These are phyloP conservation scores for Trebouxia sp. DNA, from an alignment of 139 green algal genomes.

Conservation along the genomic window DNA sequence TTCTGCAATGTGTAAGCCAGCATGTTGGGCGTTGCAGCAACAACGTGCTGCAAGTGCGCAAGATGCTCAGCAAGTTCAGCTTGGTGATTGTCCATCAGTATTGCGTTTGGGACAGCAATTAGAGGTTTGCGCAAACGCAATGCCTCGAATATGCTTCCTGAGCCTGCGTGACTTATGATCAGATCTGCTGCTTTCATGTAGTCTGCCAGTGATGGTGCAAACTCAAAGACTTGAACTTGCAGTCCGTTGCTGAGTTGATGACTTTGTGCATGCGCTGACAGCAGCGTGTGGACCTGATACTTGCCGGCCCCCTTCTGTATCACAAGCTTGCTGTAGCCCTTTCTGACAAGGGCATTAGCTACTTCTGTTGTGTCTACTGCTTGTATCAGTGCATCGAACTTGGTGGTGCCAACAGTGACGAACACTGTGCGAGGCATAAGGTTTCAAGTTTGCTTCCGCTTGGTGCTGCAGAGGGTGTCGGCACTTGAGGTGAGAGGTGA, in stretches of 20 bases:
- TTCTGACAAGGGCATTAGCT: conserved; percentile 36
- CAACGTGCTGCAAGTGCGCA: conserved; percentile 50
- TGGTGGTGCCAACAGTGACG: conserved; percentile 86
- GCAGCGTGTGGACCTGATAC: conserved; percentile 48
- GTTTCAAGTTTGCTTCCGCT: no score
- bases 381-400: conserved; percentile 77
- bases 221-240: conserved; percentile 71
- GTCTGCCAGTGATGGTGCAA: conserved; percentile 57
- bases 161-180: conserved; percentile 83
- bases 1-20: conserved; percentile 48
- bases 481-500: no score
- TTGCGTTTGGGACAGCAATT: conserved; percentile 80
- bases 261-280: conserved; percentile 41
- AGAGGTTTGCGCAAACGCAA: conserved; percentile 59
- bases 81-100: conserved; percentile 90
- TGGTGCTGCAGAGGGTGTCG: no score
- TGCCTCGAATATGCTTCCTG: conserved; percentile 85
- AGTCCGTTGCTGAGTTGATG: conserved; percentile 44
- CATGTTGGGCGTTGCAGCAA: conserved; percentile 45
- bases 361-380: conserved; percentile 60
- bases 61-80: conserved; percentile 70
- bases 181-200: conserved; percentile 64
- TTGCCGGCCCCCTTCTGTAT: conserved; percentile 53
- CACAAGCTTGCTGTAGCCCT: conserved; percentile 68
- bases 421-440: conserved; percentile 54